Base-by-base conservation (phyloP, 2,329 filamentous ascomycete genomes). In the Diaporthe sp. region DNA sequence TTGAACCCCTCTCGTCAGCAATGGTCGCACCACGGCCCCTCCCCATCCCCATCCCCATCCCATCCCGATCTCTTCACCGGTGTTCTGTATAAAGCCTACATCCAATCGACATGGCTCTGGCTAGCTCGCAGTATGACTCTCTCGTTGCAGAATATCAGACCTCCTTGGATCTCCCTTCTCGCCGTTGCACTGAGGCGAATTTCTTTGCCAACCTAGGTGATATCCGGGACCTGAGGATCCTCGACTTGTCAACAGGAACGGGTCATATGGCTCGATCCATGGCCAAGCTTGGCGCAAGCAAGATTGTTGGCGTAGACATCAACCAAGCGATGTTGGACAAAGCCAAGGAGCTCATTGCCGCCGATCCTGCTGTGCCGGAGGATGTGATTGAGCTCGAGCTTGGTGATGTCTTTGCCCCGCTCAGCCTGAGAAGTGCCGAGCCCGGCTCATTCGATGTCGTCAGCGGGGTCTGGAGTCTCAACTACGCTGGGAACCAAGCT, bases 231-330 rank as follows among this genome's bases (percentile, higher is more conserved):
- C 7, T 50, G 12, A 67, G 13, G 28, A 10, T 52, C 33, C 64
- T 67, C 15, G 64, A 67, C 30, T 8, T 50, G 2, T 67, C 61
- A 38, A 50, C 61, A 30, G 61, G 61, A 1, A 50, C 42, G 10
- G 42, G 42, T 12, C 7, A 25, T 3, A 22, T 50, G 35, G 42
- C 42, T 38, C 30, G 61, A 8, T 25, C 30, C 17, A 47, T 67
- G 45, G 61, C 30, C 6, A 52, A 67, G 17, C 13, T 52, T 12
- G 30, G 42, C 22, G 61, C 42, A 22, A 67, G 42, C 12, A 33
- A 35, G 15, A 45, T 67, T 30, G 30, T 67, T 38, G 42, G 60
- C 42, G 60, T 66, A 25, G 42, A 66, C 60, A 67, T 67, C 61
- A 67, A 50, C 45, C 1, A 25, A 3, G 60, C 25, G 17, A 66